A percentile compares a stretch with the other conserved stretches of the same genome.
phyloP scores from a whole-genome alignment of 2,329 filamentous ascomycete species.

The Aspergillus japonicus region DNA sequence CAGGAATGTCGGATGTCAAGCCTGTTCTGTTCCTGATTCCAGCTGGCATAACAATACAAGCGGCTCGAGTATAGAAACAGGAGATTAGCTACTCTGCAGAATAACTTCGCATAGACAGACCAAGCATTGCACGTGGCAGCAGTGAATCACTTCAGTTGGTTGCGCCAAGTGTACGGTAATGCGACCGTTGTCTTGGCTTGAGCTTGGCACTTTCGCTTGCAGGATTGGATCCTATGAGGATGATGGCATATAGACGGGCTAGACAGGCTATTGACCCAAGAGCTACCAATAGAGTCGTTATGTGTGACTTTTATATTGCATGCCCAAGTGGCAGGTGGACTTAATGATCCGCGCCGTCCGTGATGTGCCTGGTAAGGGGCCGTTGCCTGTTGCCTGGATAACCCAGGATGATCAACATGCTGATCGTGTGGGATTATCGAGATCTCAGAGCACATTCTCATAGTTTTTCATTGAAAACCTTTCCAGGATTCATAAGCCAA shows the following conservation, averaged over 20 bases:
- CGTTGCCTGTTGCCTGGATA: no score
- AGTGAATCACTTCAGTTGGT: neutral
- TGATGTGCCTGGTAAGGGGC: no score
- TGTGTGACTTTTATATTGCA: neutral
- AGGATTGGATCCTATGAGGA: neutral
- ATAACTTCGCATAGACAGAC: neutral
- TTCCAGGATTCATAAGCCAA: conserved; percentile 4
- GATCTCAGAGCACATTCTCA: no score
- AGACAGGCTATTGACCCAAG: neutral
- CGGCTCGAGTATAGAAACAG: no score
- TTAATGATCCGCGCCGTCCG: no score
- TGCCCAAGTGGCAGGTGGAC: neutral
- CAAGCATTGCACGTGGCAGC: neutral
- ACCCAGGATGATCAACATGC: no score
- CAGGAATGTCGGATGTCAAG: neutral
- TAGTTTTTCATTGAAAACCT: neutral
- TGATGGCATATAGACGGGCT: no score
- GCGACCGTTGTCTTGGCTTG: neutral
- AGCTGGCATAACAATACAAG: neutral
- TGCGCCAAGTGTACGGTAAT: neutral
- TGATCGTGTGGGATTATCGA: no score
- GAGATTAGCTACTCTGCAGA: neutral
- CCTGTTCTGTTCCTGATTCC: neutral
- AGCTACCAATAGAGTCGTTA: neutral
- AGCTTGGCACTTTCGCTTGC: neutral